Base-by-base conservation (phyloP, 2,329 filamentous ascomycete genomes). In the Chaetomium globosum region DNA sequence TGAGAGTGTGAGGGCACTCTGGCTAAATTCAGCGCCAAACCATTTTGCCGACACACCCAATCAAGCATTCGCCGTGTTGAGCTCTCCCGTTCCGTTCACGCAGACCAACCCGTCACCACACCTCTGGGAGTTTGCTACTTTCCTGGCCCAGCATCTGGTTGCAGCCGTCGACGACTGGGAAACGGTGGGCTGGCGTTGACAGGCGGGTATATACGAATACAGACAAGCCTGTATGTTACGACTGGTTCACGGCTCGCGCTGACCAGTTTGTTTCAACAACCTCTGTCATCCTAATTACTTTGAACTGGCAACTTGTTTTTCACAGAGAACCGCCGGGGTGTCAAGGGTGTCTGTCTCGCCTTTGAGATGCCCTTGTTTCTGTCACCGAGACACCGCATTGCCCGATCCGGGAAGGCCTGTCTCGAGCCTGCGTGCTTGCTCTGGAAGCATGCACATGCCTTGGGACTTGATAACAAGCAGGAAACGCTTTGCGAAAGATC, bases 41-140 rank as follows among this genome's bases (percentile, higher is more conserved):
- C n/a, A 67, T 73, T 73, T 70, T 73, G 67, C 72, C 72, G 71
- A 66, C 59, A 65, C 66, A 63, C 67, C 56, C 67, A 68, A 65
- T 67, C 65, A 68, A 63, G 48, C 57, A 5, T 30, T 31, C 53
- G 26, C 58, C 61, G 56, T 52, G 56, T 62, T 36, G 43, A 23
- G 23, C 66, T 63, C 67, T 63, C 57, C 61, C 36, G 62, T 60
- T 64, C 64, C 54, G 61, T 65, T 65, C 64, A 65, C 61, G 53
- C 66, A 51, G 21, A 53, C 23, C 53, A 63, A 16, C 16, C 39
- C 13, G 39, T 16, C 39, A 60, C 68, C 66, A 70, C 70, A 72
- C 69, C 68, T 70, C 64, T 43, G 39, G 39, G 39, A 60, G 61
- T 10, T 59, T 54, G 36, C 57, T 67, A 60, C 67, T 66, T 49